These are phyloP conservation scores for Calamus simplicifolius DNA, from an alignment of 176 grass and related monocot genomes.

Conservation along the genomic window DNA sequence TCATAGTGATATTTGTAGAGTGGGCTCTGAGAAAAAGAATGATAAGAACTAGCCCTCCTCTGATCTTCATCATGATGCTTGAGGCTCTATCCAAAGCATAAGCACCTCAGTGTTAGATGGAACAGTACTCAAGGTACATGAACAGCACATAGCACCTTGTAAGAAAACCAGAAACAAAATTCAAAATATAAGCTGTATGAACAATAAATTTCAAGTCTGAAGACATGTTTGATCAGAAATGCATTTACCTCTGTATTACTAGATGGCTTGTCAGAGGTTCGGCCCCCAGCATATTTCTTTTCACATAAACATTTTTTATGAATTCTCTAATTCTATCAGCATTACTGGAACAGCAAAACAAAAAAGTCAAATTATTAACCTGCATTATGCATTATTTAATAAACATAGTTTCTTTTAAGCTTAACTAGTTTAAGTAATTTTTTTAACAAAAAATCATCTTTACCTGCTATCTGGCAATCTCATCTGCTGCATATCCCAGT, in stretches of 20 bases:
- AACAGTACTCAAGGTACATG: no score
- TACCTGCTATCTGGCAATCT: constrained; percentile 85
- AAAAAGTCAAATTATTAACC: background rate
- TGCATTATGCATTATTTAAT: no score
- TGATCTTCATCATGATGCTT: constrained; percentile 48
- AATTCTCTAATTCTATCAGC: constrained; percentile 90
- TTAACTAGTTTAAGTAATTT: constrained; percentile 4
- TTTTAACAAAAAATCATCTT: constrained; percentile 4
- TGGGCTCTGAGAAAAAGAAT: constrained; percentile 96
- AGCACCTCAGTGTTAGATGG: constrained; percentile 16
- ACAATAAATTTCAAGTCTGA: no score
- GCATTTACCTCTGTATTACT: constrained; percentile 52
- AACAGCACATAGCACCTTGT: no score
- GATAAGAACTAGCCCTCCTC: constrained; percentile 75
- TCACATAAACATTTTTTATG: constrained; percentile 91
- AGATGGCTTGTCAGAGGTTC: constrained; percentile 34
- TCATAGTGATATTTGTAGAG: constrained; percentile 97
- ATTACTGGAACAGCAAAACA: constrained; percentile 48
- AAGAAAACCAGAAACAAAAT: no score
- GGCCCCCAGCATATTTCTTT: constrained; percentile 86
- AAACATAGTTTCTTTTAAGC: no score
- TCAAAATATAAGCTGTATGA: no score
- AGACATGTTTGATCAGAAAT: no score
- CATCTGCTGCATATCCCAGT: constrained; percentile 95
- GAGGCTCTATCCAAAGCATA: constrained; percentile 35